Evolutionary conservation across 805 yeast genomes (phyloP).

Genomic region (Candida multigemmis): DNA sequence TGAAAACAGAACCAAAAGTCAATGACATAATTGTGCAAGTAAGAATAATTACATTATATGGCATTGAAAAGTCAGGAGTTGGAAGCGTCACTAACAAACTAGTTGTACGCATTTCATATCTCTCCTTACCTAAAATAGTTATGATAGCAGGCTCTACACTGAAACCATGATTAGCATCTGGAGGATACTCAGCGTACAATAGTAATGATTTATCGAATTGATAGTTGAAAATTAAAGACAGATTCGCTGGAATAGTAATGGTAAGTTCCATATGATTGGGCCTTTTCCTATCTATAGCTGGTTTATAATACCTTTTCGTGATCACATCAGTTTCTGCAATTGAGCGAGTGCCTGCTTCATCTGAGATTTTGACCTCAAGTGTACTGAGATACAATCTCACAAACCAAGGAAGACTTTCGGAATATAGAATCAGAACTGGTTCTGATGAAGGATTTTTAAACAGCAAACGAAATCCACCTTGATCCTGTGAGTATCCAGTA

Average conservation of each 20-base stretch:
- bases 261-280: conserved; percentile 78
- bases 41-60: conserved; percentile 90
- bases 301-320: conserved; percentile 38
- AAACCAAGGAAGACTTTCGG: conserved; percentile 90
- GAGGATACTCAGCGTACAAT: conserved; percentile 90
- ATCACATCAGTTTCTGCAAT: conserved; percentile 6
- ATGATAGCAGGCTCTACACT: conserved; percentile 87
- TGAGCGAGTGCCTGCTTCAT: conserved; percentile 10
- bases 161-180: conserved; percentile 98
- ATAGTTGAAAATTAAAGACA: conserved; percentile 55
- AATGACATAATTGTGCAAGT: conserved; percentile 91
- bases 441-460: conserved; percentile 56
- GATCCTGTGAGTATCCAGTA: conserved; percentile 86
- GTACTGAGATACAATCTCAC: conserved; percentile 77
- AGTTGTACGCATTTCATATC: conserved; percentile 64
- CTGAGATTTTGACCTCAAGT: conserved; percentile 29
- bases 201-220: conserved; percentile 83
- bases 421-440: conserved; percentile 47
- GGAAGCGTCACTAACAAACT: conserved; percentile 83
- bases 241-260: conserved; percentile 54
- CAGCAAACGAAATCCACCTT: conserved; percentile 79
- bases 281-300: conserved; percentile 71
- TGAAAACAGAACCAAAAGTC: conserved; percentile 80
- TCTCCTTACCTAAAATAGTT: conserved; percentile 32
- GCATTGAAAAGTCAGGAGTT: conserved; percentile 98